phyloP scores from a whole-genome alignment of 169 alveolate genomes.

The Plasmodium billcollinsi region DNA sequence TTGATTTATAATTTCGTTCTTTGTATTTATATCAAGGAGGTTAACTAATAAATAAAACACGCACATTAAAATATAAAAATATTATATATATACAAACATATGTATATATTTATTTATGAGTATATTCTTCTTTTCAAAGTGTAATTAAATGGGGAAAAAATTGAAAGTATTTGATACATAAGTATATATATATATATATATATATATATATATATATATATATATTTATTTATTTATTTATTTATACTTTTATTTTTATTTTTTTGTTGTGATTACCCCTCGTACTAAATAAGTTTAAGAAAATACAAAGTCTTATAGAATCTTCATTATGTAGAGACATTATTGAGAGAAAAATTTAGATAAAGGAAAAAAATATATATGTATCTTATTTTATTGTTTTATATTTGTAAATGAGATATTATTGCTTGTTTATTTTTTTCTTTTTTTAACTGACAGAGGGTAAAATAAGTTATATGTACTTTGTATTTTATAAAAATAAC shows the following conservation, averaged over 20 bases:
- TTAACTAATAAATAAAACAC: conserved; percentile 16
- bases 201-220: neutral
- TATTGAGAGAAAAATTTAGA: neutral
- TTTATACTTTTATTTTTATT: neutral
- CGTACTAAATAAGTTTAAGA: conserved; percentile 31
- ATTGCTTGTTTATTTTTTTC: no score
- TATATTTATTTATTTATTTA: neutral
- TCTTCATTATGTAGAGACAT: conserved; percentile 19
- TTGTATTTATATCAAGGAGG: conserved; percentile 38
- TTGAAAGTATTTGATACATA: no score
- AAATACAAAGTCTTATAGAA: conserved; percentile 10
- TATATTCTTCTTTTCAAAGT: neutral
- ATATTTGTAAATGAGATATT: no score
- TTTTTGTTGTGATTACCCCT: conserved; percentile 17
- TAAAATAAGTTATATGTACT: no score
- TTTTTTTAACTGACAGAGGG: no score
- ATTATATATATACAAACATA: neutral
- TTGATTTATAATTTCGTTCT: conserved; percentile 36
- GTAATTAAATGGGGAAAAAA: no score
- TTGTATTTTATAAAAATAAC: no score
- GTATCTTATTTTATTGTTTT: no score
- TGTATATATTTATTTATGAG: neutral
- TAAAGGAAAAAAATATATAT: no score
- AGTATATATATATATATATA: neutral
- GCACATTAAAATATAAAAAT: neutral